A percentile compares a stretch with the other conserved stretches of the same genome.
phyloP scores from a whole-genome alignment of 129 eudicot genomes.

The Heracleum sosnowskyi region DNA sequence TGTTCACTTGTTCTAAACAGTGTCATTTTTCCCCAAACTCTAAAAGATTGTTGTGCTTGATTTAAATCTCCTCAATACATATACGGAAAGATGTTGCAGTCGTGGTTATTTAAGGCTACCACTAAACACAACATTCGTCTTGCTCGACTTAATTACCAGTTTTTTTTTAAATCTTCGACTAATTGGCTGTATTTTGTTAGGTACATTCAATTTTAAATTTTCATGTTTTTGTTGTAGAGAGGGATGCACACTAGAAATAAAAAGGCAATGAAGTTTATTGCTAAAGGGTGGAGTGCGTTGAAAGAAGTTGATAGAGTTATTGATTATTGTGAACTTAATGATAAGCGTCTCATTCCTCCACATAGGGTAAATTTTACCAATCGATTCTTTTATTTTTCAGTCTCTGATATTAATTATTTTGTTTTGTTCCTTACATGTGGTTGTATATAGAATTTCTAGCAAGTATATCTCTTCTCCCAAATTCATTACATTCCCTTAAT shows the following conservation, averaged over 20 bases:
- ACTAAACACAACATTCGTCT: constrained; percentile 13
- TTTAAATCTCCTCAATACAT: not conserved
- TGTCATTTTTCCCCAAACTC: not conserved
- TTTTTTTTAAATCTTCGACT: not conserved
- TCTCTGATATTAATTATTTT: not conserved
- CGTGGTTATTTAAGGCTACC: constrained; percentile 28
- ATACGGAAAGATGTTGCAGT: constrained; percentile 37
- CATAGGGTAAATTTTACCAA: constrained; percentile 38
- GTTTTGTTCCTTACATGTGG: not conserved
- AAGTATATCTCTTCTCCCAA: not conserved
- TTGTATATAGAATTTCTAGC: not conserved
- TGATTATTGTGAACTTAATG: constrained; percentile 65
- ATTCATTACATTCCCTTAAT: not conserved
- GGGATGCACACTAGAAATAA: constrained; percentile 77
- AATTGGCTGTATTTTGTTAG: no score
- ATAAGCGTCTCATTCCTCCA: constrained; percentile 70
- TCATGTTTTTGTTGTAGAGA: constrained; percentile 30
- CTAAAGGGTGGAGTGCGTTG: constrained; percentile 75
- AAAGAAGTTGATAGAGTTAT: constrained; percentile 90
- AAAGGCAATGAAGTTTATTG: constrained; percentile 73
- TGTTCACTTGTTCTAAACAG: not conserved
- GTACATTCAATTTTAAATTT: not conserved
- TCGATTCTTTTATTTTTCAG: not conserved
- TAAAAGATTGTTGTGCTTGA: not conserved
- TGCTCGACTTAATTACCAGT: constrained; percentile 27